phyloP scores from a whole-genome alignment of 1,139 yeast genomes.

The Scheffersomyces titani region DNA sequence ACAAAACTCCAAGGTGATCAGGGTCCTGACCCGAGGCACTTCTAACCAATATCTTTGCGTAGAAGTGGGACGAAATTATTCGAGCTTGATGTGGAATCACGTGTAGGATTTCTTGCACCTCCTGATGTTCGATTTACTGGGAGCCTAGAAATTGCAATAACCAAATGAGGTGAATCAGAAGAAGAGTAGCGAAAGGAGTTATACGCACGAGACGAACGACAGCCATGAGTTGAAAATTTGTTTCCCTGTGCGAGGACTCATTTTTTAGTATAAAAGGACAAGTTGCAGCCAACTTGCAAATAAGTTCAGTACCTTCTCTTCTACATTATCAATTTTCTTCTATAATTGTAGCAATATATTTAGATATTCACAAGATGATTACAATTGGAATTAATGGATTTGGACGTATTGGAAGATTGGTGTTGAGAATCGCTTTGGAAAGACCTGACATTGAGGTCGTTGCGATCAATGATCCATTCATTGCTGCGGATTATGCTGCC shows the following conservation, averaged over 20 bases:
- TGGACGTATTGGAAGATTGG: constrained; percentile 26
- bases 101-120: neutral
- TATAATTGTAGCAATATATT: neutral
- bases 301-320: neutral
- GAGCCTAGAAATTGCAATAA: neutral
- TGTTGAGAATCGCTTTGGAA: constrained; percentile 19
- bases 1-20: neutral
- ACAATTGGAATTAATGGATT: constrained; percentile 25
- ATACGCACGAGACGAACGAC: neutral
- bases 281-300: neutral
- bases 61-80: neutral
- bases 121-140: neutral
- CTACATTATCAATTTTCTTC: neutral
- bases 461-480: constrained; percentile 24
- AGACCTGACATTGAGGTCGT: constrained; percentile 22
- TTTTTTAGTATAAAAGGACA: neutral
- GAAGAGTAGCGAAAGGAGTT: neutral
- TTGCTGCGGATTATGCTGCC: constrained; percentile 23
- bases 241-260: neutral
- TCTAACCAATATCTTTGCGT: neutral
- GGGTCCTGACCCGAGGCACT: neutral
- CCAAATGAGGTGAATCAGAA: neutral
- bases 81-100: neutral
- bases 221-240: neutral
- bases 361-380: constrained; percentile 14